Percentiles rank a stretch among this genome's conserved stretches.
Evolutionary conservation across 2,329 filamentous ascomycete genomes (phyloP).

Genomic region (Elsinoe batatas): DNA sequence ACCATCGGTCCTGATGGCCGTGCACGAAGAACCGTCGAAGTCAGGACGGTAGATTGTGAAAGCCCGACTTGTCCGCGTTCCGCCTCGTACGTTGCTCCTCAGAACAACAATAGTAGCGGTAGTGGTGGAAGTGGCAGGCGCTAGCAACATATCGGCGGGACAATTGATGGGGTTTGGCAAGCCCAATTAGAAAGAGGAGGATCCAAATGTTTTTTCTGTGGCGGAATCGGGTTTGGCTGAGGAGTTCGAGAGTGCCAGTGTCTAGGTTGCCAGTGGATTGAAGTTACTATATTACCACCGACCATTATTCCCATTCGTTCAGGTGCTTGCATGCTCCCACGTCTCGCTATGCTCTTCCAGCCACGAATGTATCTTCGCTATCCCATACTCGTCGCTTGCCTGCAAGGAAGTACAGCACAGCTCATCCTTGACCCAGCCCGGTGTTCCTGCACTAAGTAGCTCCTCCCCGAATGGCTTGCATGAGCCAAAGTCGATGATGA

Average conservation of each 20-base stretch:
- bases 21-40: neutral
- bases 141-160: neutral
- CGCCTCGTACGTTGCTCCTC: neutral
- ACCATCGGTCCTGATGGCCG: neutral
- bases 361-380: neutral
- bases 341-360: neutral
- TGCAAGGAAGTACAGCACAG: slow-evolving; percentile 15
- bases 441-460: slow-evolving; percentile 22
- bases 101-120: neutral
- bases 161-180: no score
- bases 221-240: neutral
- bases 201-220: neutral
- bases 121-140: neutral
- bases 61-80: neutral
- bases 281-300: no score
- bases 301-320: no score
- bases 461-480: slow-evolving; percentile 24
- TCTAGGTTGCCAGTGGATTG: no score
- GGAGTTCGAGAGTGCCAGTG: no score
- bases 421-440: slow-evolving; percentile 19
- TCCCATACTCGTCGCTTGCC: slow-evolving; percentile 18
- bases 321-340: no score
- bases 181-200: no score
- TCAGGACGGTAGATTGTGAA: neutral
- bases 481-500: slow-evolving; percentile 31